These are phyloP conservation scores for Barnettozyma sucrosica DNA, from an alignment of 805 yeast species.

Conservation along the genomic window DNA sequence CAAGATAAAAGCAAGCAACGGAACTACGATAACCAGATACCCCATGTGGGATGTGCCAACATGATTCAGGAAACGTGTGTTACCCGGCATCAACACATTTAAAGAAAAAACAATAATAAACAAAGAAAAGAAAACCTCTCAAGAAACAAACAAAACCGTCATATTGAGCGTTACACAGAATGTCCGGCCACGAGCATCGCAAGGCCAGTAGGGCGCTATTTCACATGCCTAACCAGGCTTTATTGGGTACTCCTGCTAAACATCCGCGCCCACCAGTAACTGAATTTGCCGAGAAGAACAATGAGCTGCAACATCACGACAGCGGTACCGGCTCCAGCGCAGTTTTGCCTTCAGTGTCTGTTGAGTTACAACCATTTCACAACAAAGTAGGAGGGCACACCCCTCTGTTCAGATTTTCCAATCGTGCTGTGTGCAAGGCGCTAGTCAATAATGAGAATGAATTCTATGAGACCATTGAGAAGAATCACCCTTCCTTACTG, in stretches of 20 bases:
- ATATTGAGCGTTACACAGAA: not conserved
- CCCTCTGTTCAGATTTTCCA: constrained; percentile 88
- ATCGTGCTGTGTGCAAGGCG: constrained; percentile 90
- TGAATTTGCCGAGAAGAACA: not conserved
- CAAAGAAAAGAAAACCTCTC: not conserved
- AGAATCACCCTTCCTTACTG: constrained; percentile 66
- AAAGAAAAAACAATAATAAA: not conserved
- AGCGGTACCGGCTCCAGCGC: not conserved
- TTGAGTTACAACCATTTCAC: constrained; percentile 84
- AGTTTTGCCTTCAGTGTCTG: constrained; percentile 43
- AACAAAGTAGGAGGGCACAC: constrained; percentile 98
- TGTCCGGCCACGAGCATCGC: constrained; percentile 5
- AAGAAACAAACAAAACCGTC: not conserved
- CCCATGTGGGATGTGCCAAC: not conserved
- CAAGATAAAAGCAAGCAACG: too few relatives aligned
- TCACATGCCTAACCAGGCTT: not conserved
- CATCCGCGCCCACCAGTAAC: not conserved
- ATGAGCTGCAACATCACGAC: not conserved
- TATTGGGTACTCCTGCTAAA: not conserved
- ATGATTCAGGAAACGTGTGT: not conserved
- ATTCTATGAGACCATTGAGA: constrained; percentile 89
- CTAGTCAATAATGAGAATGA: constrained; percentile 82
- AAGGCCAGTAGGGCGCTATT: constrained; percentile 3
- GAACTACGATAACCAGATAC: too few relatives aligned
- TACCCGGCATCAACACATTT: not conserved